Conservation (phyloP, 257 asterid genomes). For the Echites panduratus region DNA sequence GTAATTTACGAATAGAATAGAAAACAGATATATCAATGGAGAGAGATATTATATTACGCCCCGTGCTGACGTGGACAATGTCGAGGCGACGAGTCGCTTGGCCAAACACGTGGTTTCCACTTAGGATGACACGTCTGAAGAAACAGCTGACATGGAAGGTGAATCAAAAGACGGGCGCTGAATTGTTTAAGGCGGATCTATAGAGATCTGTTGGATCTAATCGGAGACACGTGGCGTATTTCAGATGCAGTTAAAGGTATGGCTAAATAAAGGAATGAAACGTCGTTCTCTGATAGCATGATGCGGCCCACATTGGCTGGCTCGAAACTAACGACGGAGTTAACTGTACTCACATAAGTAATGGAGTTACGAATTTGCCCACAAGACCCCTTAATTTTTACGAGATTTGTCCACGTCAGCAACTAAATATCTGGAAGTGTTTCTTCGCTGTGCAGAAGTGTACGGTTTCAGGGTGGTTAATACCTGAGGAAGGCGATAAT, state of each 20-base stretch:
- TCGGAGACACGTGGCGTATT: constrained; percentile 29
- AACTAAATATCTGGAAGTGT: constrained; percentile 27
- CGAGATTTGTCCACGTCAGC: constrained; percentile 19
- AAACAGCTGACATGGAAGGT: constrained; percentile 7
- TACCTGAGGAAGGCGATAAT: not conserved
- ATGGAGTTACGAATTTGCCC: constrained; percentile 16
- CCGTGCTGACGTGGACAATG: constrained; percentile 32
- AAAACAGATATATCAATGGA: not conserved
- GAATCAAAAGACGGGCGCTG: constrained; percentile 36
- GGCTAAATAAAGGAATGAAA: not conserved
- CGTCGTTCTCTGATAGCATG: constrained; percentile 12
- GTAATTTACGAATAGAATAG: not conserved
- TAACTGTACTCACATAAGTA: not conserved
- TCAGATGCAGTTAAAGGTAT: constrained; percentile 20
- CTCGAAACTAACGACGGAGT: constrained; percentile 15
- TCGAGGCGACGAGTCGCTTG: constrained; percentile 19
- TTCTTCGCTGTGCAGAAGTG: not conserved
- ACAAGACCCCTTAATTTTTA: not conserved
- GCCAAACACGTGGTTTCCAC: constrained; percentile 6
- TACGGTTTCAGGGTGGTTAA: not conserved
- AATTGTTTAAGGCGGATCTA: constrained; percentile 27
- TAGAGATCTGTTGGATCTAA: constrained; percentile 25
- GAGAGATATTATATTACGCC: constrained; percentile 24
- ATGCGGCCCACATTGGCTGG: constrained; percentile 12
- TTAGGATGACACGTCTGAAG: constrained; percentile 13